phyloP scores from a whole-genome alignment of 805 yeast genomes.

The Teunomyces aglyptinius region DNA sequence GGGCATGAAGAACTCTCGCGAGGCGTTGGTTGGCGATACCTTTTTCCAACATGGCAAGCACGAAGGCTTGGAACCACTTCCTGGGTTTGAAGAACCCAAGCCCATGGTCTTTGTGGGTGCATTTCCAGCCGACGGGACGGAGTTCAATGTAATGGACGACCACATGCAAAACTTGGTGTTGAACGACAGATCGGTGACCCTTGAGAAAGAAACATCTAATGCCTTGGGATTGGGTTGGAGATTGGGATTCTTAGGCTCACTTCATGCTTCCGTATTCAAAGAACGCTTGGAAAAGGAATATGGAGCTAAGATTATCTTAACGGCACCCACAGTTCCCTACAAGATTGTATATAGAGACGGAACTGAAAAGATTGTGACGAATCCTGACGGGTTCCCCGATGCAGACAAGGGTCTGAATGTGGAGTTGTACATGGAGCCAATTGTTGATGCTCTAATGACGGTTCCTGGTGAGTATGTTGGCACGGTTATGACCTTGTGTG shows the following conservation, averaged over 20 bases:
- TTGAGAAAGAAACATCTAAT: slow-evolving; percentile 86
- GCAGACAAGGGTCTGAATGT: slow-evolving; percentile 47
- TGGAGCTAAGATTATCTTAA: slow-evolving; percentile 86
- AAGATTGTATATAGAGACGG: slow-evolving; percentile 70
- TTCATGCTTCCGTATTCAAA: slow-evolving; percentile 92
- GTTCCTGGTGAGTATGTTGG: slow-evolving; percentile 90
- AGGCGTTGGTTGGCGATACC: slow-evolving; percentile 92
- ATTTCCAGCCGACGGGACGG: slow-evolving; percentile 92
- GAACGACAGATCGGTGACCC: slow-evolving; percentile 87
- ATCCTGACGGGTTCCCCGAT: slow-evolving; percentile 92
- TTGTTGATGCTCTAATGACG: slow-evolving; percentile 85
- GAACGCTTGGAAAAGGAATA: slow-evolving; percentile 91
- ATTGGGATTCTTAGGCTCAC: slow-evolving; percentile 87
- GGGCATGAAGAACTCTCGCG: slow-evolving; percentile 85
- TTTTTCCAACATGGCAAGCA: slow-evolving; percentile 60
- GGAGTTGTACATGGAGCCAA: slow-evolving; percentile 70
- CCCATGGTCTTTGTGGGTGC: slow-evolving; percentile 99
- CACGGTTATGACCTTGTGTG: slow-evolving; percentile 81
- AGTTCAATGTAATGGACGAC: slow-evolving; percentile 86
- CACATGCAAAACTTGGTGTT: slow-evolving; percentile 83
- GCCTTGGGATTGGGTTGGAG: slow-evolving; percentile 99
- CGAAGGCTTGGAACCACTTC: slow-evolving; percentile 66
- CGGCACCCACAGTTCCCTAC: slow-evolving; percentile 96
- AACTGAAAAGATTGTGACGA: slow-evolving; percentile 62
- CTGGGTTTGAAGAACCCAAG: slow-evolving; percentile 94